Base-by-base conservation (phyloP, 768 basidiomycete species). In the Suillus alpinus region DNA sequence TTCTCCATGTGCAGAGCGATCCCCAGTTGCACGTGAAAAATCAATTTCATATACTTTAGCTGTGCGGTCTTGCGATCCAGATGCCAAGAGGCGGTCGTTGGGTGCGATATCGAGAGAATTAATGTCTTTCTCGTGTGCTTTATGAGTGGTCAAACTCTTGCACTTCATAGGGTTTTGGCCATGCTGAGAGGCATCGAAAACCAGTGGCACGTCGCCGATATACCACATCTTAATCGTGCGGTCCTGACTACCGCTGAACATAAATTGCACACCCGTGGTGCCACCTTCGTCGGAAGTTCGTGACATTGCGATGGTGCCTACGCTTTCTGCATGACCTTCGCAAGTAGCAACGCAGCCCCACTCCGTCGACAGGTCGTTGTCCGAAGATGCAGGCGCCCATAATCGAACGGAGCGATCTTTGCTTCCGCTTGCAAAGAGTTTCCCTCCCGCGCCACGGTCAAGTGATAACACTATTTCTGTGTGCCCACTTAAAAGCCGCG, bases 211-310 rank as follows among this genome's bases (percentile, higher is more conserved):
- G 14, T 76, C 70, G 0, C 83, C 77, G n/a, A 98, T 71, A 74
- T 98, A 94, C 97, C 97, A 99, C 87, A 98, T 90, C 75, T 99
- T 99, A 72, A 98, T 91, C 4, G 97, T 98, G 46, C 93, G 86
- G 73, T 99, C 97, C 74, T 98, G 96, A 71, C 91, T 93, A 36
- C 96, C 97, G 14, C 95, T 97, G 71, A 98, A 91, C 81, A 95
- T 79, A 76, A 97, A 96, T 43, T 79, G 79, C 31, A 64, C 64
- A 23, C 23, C 16, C 14, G 34, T n/a, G 26, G 20, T 26, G 37
- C 16, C 14, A 10, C 62, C 66, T 18, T 72, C 72, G 20, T 70
- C 76, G 29, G 67, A 67, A 66, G 80, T 80, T 31, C 87, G 83
- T n/a, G 92, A 87, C 71, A 98, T 77, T 2, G 92, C 88, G 58